Evolutionary conservation across 148 eudicot species (phyloP).

Genomic region (Rhododendron ferrugineum): DNA sequence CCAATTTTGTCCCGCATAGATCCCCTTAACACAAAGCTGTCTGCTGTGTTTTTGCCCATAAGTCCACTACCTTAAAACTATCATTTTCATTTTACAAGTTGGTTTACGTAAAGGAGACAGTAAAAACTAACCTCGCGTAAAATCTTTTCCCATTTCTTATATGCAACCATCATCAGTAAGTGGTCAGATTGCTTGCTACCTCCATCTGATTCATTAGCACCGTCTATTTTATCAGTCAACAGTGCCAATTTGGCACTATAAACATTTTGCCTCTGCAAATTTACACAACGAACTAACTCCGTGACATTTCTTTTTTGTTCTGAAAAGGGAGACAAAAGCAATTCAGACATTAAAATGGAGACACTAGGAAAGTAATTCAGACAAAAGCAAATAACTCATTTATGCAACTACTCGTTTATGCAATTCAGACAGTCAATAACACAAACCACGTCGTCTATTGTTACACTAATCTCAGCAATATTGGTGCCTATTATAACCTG

Average conservation of each 20-base stretch:
- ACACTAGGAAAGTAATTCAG: too few species aligned
- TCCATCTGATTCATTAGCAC: constrained; percentile 37
- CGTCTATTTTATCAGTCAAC: constrained; percentile 52
- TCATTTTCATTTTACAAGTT: not conserved
- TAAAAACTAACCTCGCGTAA: constrained; percentile 47
- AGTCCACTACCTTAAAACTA: not conserved
- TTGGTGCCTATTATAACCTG: constrained; percentile 95
- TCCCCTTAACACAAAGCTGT: not conserved
- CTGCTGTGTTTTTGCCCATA: not conserved
- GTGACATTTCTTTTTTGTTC: not conserved
- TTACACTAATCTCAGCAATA: constrained; percentile 97
- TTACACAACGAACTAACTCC: not conserved
- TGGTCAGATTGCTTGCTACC: constrained; percentile 75
- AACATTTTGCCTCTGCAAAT: constrained; percentile 63
- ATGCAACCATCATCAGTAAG: constrained; percentile 82
- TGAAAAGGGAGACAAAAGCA: not conserved
- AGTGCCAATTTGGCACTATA: constrained; percentile 77
- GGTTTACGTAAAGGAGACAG: not conserved
- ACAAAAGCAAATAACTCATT: too few species aligned
- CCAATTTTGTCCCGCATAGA: not conserved
- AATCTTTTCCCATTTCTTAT: constrained; percentile 79
- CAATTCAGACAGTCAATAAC: constrained; percentile 55
- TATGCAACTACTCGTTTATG: too few species aligned
- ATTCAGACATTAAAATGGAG: constrained; percentile 17
- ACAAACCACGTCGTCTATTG: constrained; percentile 92